Base-by-base conservation (phyloP, 2,329 filamentous ascomycete genomes). In the Pseudonectria buxi region DNA sequence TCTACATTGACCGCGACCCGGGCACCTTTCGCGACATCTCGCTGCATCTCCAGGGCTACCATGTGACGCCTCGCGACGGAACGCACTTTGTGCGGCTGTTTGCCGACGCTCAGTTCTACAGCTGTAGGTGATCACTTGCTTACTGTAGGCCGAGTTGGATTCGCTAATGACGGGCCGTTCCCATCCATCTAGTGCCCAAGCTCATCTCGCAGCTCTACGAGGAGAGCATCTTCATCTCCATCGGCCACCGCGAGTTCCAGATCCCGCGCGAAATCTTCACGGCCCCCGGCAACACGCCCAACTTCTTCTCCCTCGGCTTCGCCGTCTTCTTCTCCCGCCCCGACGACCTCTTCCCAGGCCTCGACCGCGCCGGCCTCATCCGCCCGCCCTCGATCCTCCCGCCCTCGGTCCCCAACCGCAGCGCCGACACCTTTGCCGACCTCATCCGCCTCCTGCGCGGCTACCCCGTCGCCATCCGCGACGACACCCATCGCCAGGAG, bases 1-100 rank as follows among this genome's bases (percentile, higher is more conserved):
- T 96, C 6, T 95, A 95, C 63, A 95, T 96, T 54, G 90, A 96
- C 61, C 83, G 90, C 42, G 90, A 96, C 61, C 89, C 90, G 0
- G 71, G 71, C 11, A 95, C 88, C 0, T 96, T 96, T 59, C 75
- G 73, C 52, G 87, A 95, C 55, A 95, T 96, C 45, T 83, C 84
- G 26, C 71, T 89, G 36, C 89, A 96, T 67, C 70, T 96, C 14
- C 89, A 95, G 66, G 86, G 90, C 30, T 96, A 96, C 59, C 83
- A 94, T 64, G 75, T 95, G 41, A 72, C 74, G 37, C 89, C 90
- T 3, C 76, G 77, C 43, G 83, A 95, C 63, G 85, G 84, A 33
- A 76, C 79, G 35, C 86, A 95, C 61, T 95, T 90, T 60, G 89
- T 95, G 50, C 87, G 85, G 39, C 69, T 96, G 22, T 95, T 94